A percentile compares a stretch with the other conserved stretches of the same genome.
phyloP scores from a whole-genome alignment of 768 basidiomycete species.

The Hebeloma cylindrosporum region DNA sequence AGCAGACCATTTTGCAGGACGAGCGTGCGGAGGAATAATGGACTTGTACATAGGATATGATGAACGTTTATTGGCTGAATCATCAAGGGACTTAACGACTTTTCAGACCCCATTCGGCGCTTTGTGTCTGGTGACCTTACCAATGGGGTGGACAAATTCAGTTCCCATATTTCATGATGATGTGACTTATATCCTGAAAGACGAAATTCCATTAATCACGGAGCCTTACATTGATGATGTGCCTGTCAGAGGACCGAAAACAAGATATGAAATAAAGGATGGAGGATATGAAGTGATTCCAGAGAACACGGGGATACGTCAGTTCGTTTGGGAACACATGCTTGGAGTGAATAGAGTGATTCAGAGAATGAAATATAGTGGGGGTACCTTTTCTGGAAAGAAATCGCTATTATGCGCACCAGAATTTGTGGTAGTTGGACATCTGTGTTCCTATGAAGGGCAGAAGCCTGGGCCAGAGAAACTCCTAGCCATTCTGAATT shows the following conservation, averaged over 20 bases:
- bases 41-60: conserved; percentile 39
- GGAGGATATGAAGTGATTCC: conserved; percentile 31
- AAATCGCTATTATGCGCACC: conserved; percentile 7
- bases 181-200: neutral
- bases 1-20: conserved; percentile 34
- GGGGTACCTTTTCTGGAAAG: conserved; percentile 12
- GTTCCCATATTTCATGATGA: conserved; percentile 16
- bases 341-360: conserved; percentile 30
- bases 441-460: conserved; percentile 20
- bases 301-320: conserved; percentile 30
- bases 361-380: conserved; percentile 20
- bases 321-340: conserved; percentile 40
- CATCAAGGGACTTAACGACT: conserved; percentile 37
- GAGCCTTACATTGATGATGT: conserved; percentile 27
- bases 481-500: conserved; percentile 18
- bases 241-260: conserved; percentile 20
- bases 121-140: conserved; percentile 29
- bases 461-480: conserved; percentile 21
- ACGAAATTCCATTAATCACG: conserved; percentile 21
- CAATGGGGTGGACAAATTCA: conserved; percentile 33
- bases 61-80: conserved; percentile 18
- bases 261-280: conserved; percentile 23
- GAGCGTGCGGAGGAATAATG: conserved; percentile 25
- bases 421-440: conserved; percentile 9
- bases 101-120: conserved; percentile 38